These are phyloP conservation scores for Globisporangium abappressorium DNA, from an alignment of 352 stramenopile species.

Conservation along the genomic window DNA sequence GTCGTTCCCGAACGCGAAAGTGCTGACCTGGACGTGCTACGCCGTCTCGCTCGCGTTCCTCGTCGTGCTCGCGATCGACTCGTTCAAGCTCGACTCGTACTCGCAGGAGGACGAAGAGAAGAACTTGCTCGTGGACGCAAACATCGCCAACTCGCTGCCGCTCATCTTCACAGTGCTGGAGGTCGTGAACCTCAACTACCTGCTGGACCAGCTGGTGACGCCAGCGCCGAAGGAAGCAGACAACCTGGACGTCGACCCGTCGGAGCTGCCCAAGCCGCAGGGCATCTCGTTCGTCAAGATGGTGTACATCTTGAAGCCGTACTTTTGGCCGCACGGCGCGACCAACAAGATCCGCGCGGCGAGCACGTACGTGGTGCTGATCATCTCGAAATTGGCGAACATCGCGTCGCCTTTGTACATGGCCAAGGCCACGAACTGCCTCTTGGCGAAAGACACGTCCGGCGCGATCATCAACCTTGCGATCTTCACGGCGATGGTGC, in stretches of 20 bases:
- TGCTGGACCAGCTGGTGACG: constrained; percentile 51
- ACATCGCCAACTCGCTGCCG: constrained; percentile 79
- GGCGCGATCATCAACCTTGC: constrained; percentile 56
- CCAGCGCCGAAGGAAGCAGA: constrained; percentile 26
- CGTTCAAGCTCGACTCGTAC: constrained; percentile 70
- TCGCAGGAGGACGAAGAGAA: constrained; percentile 50
- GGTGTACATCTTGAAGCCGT: constrained; percentile 82
- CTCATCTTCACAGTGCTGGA: constrained; percentile 85
- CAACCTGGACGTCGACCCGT: constrained; percentile 26
- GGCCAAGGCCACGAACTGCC: constrained; percentile 88
- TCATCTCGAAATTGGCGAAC: constrained; percentile 91
- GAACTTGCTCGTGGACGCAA: constrained; percentile 56
- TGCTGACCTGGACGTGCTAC: constrained; percentile 45
- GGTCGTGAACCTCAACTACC: constrained; percentile 71
- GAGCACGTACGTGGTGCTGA: constrained; percentile 93
- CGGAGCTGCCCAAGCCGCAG: constrained; percentile 24
- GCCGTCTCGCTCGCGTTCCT: constrained; percentile 55
- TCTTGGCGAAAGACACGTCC: constrained; percentile 66
- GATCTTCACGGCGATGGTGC: constrained; percentile 81
- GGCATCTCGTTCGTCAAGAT: constrained; percentile 85
- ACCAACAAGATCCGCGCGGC: constrained; percentile 77
- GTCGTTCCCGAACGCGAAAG: constrained; percentile 36
- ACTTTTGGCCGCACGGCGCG: constrained; percentile 81
- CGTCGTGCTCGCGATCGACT: constrained; percentile 60
- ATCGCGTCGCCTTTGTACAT: constrained; percentile 92